A percentile compares a stretch with the other conserved stretches of the same genome.
These are phyloP conservation scores for Eragrostis curvula DNA, from an alignment of 176 grass and related monocot genomes.

Conservation along the genomic window DNA sequence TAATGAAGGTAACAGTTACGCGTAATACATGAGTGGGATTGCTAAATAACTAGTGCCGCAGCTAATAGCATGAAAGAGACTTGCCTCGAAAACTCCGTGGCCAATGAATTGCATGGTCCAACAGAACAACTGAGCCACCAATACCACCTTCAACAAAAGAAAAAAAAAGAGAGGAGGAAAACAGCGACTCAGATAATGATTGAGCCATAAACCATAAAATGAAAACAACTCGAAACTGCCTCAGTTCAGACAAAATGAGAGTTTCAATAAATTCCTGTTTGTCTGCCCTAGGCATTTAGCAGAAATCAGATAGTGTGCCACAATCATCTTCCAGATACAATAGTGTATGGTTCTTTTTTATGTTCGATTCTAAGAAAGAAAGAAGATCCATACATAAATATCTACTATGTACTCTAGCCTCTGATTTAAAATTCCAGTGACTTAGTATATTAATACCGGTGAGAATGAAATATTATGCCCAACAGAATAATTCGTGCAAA, in stretches of 20 bases:
- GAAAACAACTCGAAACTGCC: not conserved
- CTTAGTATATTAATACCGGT: not conserved
- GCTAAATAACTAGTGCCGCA: slow-evolving; percentile 4
- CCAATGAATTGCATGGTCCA: slow-evolving; percentile 92
- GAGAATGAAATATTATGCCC: not conserved
- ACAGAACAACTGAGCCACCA: slow-evolving; percentile 86
- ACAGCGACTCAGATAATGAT: slow-evolving; percentile 3
- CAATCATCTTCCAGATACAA: not conserved
- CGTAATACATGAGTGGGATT: not conserved
- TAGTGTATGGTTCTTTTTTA: not conserved
- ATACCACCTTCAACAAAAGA: slow-evolving; percentile 64
- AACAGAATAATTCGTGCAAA: not conserved
- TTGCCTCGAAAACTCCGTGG: slow-evolving; percentile 95
- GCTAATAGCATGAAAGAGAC: slow-evolving; percentile 12
- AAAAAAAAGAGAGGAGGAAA: not conserved
- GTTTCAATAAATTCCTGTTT: not conserved
- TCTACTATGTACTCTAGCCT: not conserved
- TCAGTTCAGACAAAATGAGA: not conserved
- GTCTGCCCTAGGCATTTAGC: not conserved
- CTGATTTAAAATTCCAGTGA: not conserved
- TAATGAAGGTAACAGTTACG: slow-evolving; percentile 11
- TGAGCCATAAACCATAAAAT: slow-evolving; percentile 10
- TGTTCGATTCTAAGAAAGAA: not conserved
- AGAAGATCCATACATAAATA: not conserved
- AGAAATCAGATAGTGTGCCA: not conserved